Base-by-base conservation (phyloP, 164 flowering plant genomes). In the Taxillus chinensis region DNA sequence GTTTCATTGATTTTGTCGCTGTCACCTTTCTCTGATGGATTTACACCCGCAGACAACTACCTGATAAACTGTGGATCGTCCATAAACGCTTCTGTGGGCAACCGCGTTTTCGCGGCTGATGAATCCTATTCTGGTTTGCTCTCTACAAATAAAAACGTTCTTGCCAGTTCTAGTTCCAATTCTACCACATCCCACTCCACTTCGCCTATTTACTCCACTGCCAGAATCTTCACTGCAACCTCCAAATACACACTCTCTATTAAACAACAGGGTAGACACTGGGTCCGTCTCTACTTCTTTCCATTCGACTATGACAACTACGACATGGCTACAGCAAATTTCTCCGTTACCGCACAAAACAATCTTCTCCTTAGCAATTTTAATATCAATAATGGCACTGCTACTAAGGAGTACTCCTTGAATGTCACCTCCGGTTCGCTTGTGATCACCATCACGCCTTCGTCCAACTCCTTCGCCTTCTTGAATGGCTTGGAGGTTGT, bases 401-500 rank as follows among this genome's bases (percentile, higher is more conserved):
- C 57, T 27, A 52, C 75, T 2, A 88, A 77, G 59, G 95, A 88
- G 64, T 88, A 69, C 61, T 86, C 83, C 0, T 64, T 84, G 1
- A 80, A 81, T 65, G 74, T 83, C 5, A 73, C 81, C 11, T 64
- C 82, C 0, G 63, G 59, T 5, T 67, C 52, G 11, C 83, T 92
- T 62, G 75, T 67, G 4, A 61, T 89, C 64, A 71, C 80, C n/a
- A 79, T 89, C 65, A 45, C 73, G 8, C 96, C 96, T n/a, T 68
- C 83, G 0, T 8, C 13, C 9, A 62, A 59, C 43, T 86, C 96
- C 8, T 74, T 87, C 39, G 98, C 98, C 0, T 92, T 79, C 66
- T 50, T 92, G 8, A 92, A 81, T 71, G 96, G 88, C 15, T 41
- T 92, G 11, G 98, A 89, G 74, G 83, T 92, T 59, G 82, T 84